Percentiles rank a stretch among this genome's conserved stretches.
These are phyloP conservation scores for Venturia carpophila DNA, from an alignment of 2,329 filamentous ascomycete species.

Conservation along the genomic window DNA sequence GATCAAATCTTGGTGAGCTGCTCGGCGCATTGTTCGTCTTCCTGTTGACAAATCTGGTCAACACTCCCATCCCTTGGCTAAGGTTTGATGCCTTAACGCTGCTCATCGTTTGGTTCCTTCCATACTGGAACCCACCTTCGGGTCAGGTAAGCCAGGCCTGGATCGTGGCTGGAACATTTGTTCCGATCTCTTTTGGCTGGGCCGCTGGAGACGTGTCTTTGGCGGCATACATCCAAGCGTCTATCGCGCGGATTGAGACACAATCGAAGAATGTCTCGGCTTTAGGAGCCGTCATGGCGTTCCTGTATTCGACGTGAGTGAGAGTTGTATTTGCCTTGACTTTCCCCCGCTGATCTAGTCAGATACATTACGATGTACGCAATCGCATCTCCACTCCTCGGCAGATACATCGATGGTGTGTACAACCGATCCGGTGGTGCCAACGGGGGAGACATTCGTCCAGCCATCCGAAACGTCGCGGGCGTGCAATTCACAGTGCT, in stretches of 20 bases:
- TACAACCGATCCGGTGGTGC: constrained; percentile 25
- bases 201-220: constrained; percentile 46
- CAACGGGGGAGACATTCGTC: constrained; percentile 32
- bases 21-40: constrained; percentile 43
- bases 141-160: constrained; percentile 39
- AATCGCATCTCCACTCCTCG: constrained; percentile 38
- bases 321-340: background rate
- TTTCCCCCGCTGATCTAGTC: background rate
- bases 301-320: constrained; percentile 45
- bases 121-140: constrained; percentile 38
- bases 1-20: constrained; percentile 45
- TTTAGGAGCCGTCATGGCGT: constrained; percentile 45
- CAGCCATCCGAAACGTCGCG: constrained; percentile 37
- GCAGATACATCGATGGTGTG: constrained; percentile 39
- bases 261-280: constrained; percentile 41
- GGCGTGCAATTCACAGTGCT: constrained; percentile 44
- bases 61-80: constrained; percentile 46
- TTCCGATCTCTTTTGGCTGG: constrained; percentile 44
- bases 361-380: constrained; percentile 34
- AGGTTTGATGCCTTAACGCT: constrained; percentile 41
- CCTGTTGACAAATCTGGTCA: constrained; percentile 42
- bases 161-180: constrained; percentile 40
- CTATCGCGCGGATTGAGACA: constrained; percentile 39
- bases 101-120: constrained; percentile 43
- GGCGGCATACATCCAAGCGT: constrained; percentile 45